Evolutionary conservation across 2,329 filamentous ascomycete species (phyloP).

Genomic region (Cytospora piceae): DNA sequence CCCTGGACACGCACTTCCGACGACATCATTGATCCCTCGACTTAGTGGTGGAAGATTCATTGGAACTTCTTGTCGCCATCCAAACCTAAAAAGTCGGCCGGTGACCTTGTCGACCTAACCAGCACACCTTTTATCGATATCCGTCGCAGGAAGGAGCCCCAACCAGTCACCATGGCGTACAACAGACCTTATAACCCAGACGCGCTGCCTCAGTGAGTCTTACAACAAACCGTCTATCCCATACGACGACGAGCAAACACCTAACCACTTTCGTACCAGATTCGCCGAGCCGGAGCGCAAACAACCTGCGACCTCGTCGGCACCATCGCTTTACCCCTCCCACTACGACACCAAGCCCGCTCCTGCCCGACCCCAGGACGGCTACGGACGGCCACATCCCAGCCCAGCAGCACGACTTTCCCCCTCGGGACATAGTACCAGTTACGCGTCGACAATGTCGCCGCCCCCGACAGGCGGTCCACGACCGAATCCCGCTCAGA

Average conservation of each 20-base stretch:
- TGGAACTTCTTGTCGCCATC: background rate
- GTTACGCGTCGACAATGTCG: conserved; percentile 45
- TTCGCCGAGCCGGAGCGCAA: conserved; percentile 55
- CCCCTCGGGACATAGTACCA: conserved; percentile 25
- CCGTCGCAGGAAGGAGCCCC: conserved; percentile 7
- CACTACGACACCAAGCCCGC: conserved; percentile 56
- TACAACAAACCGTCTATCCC: background rate
- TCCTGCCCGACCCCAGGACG: conserved; percentile 45
- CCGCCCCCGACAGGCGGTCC: conserved; percentile 53
- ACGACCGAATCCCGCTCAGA: conserved; percentile 46
- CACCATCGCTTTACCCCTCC: conserved; percentile 35
- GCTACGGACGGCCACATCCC: conserved; percentile 22
- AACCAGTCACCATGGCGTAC: conserved; percentile 74
- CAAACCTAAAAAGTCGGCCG: background rate
- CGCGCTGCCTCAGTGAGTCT: conserved; percentile 81
- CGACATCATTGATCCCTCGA: conserved; percentile 10
- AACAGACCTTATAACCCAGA: conserved; percentile 93
- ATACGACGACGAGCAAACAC: conserved; percentile 9
- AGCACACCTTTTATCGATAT: conserved; percentile 1
- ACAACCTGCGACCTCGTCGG: conserved; percentile 36
- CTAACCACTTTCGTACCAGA: conserved; percentile 38
- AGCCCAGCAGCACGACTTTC: conserved; percentile 18
- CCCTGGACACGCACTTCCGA: conserved; percentile 1
- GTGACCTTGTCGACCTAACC: conserved; percentile 1
- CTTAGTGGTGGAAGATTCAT: background rate